A percentile compares a stretch with the other conserved stretches of the same genome.
Evolutionary conservation across 305 asterid species (phyloP).

Genomic region (Fraxinus platypoda): DNA sequence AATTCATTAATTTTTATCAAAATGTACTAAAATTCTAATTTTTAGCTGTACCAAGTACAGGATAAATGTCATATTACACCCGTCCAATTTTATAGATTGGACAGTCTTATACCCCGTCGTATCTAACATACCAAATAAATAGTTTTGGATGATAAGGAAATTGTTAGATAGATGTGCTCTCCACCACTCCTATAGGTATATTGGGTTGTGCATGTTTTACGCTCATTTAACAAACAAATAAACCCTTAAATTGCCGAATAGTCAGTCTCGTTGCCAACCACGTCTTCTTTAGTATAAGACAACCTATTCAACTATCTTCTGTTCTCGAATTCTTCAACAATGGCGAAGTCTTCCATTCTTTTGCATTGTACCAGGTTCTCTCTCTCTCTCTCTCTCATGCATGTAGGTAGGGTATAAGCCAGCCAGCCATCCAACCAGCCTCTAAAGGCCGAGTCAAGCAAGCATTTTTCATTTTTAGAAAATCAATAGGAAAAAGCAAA

Average conservation of each 20-base stretch:
- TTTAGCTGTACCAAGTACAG: no score
- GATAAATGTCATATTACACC: neutral
- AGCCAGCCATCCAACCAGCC: neutral
- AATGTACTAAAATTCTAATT: no score
- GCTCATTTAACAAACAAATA: slow-evolving; percentile 23
- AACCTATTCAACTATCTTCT: slow-evolving; percentile 17
- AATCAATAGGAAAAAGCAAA: neutral
- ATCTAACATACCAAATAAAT: neutral
- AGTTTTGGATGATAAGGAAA: neutral
- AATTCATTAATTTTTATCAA: no score
- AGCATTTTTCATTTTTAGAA: neutral
- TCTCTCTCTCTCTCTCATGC: neutral
- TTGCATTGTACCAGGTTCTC: slow-evolving; percentile 28
- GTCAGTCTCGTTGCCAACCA: slow-evolving; percentile 5
- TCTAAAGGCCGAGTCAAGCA: neutral
- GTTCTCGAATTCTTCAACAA: slow-evolving; percentile 27
- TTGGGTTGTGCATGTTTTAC: slow-evolving; percentile 41
- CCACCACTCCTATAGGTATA: slow-evolving; percentile 12
- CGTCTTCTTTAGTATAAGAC: slow-evolving; percentile 11
- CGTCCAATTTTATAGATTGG: neutral
- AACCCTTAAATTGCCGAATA: slow-evolving; percentile 15
- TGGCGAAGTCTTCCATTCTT: slow-evolving; percentile 28
- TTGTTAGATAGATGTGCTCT: neutral
- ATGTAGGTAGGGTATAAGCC: neutral
- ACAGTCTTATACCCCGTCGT: no score